Base-by-base conservation (phyloP, 768 basidiomycete genomes). In the Hericium rajendrae region DNA sequence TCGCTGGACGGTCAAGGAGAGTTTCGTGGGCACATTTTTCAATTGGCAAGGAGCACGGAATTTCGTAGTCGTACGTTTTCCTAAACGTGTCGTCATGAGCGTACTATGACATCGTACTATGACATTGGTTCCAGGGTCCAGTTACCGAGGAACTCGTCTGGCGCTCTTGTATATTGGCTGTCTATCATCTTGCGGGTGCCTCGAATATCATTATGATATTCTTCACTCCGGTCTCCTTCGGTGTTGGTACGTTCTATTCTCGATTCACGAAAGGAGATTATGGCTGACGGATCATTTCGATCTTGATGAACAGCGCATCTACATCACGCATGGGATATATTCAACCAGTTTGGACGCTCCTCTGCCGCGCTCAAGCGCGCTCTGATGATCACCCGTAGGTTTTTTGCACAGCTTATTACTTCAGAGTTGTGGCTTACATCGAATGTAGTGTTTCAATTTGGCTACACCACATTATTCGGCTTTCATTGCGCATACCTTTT, bases 101-200 rank as follows among this genome's bases (percentile, higher is more conserved):
- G 26, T 26, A 26, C 9, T 2, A 20, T 55, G 24, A 60, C 50
- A 13, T 56, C 26, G 26, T 26, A 26, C 9, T 2, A 20, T 55
- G 24, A 60, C 50, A 13, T 56, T 10, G 24, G 58, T n/a, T 48
- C n/a, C 52, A 94, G 92, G 94, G 80, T 3, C 95, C 95, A 0
- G 70, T 94, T 38, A 94, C 94, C 0, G 95, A 99, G 72, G 95
- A 98, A 70, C 57, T 97, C 24, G 89, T 91, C 8, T 98, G 97
- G 68, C 77, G 97, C 26, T 84, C 89, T 0, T 94, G 91, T 67
- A 78, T 95, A 28, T 74, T 97, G 18, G 74, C 85, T 2, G 77
- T 84, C 8, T 88, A 90, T 62, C 76, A 83, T 56, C 77, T 95
- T 53, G 79, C 85, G 0, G 82, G 82, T 16, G 74, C 76, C 2